These are phyloP conservation scores for Leccinum longicurvipes DNA, from an alignment of 768 basidiomycete genomes.

Conservation along the genomic window DNA sequence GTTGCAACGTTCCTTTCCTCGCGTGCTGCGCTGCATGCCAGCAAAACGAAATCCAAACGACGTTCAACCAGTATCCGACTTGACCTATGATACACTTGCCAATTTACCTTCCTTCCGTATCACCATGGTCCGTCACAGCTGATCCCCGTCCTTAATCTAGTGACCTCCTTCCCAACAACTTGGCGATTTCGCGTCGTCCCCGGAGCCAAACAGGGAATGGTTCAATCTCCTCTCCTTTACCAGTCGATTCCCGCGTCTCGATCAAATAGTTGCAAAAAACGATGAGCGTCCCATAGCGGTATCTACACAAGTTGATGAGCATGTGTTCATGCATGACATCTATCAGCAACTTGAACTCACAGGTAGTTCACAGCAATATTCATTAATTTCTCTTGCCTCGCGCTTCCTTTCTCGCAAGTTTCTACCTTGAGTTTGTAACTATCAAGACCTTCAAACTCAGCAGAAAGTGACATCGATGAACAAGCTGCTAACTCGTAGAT, in stretches of 20 bases:
- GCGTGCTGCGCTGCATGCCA: background rate
- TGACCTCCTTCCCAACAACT: conserved; percentile 63
- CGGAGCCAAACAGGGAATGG: conserved; percentile 83
- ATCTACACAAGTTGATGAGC: conserved; percentile 40
- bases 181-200: conserved; percentile 82
- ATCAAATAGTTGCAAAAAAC: conserved; percentile 95
- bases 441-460: conserved; percentile 8
- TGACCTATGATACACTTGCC: background rate
- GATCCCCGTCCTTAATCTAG: conserved; percentile 46
- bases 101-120: too few species aligned
- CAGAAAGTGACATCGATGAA: background rate
- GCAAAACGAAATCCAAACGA: background rate
- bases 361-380: conserved; percentile 86
- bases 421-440: conserved; percentile 93
- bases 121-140: background rate
- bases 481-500: conserved; percentile 76
- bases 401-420: conserved; percentile 72
- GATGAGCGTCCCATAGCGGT: conserved; percentile 88
- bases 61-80: too few species aligned
- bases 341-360: conserved; percentile 42
- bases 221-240: conserved; percentile 32
- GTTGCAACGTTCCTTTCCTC: too few species aligned
- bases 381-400: conserved; percentile 72
- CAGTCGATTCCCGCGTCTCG: conserved; percentile 50
- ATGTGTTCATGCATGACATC: conserved; percentile 3